Evolutionary conservation across 345 rosid species (phyloP).

Genomic region (Linum tenue): DNA sequence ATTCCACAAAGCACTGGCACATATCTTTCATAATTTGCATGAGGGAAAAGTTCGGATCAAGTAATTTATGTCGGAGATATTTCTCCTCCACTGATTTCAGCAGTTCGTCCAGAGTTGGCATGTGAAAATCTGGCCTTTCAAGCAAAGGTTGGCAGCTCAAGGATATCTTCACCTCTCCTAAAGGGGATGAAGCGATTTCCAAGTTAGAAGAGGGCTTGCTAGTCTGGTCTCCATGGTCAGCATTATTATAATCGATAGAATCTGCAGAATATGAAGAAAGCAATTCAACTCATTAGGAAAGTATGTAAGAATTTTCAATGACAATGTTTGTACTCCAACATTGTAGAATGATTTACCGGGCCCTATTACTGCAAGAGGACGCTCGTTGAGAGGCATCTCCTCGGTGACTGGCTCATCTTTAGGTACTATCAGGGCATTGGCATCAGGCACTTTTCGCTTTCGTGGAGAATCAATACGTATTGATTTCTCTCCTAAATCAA

Average conservation of each 20-base stretch:
- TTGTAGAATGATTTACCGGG: slow-evolving; percentile 32
- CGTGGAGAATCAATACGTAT: slow-evolving; percentile 3
- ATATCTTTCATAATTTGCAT: slow-evolving; percentile 61
- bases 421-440: slow-evolving; percentile 25
- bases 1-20: slow-evolving; percentile 66
- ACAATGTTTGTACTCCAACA: not conserved
- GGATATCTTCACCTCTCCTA: slow-evolving; percentile 82
- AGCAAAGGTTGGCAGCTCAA: slow-evolving; percentile 51
- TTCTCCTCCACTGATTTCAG: slow-evolving; percentile 61
- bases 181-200: slow-evolving; percentile 64
- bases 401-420: slow-evolving; percentile 51
- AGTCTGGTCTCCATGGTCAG: slow-evolving; percentile 21
- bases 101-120: slow-evolving; percentile 65
- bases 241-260: slow-evolving; percentile 17
- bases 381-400: slow-evolving; percentile 26
- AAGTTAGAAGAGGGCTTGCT: slow-evolving; percentile 29
- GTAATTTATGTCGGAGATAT: slow-evolving; percentile 65
- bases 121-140: slow-evolving; percentile 42
- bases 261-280: slow-evolving; percentile 21
- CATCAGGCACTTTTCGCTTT: slow-evolving; percentile 16
- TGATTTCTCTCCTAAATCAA: slow-evolving; percentile 14
- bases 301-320: not conserved
- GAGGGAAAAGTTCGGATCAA: slow-evolving; percentile 66
- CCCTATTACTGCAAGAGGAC: slow-evolving; percentile 38
- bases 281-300: slow-evolving; percentile 1